Conservation (phyloP, 345 rosid genomes). For the Salix suchowensis region DNA sequence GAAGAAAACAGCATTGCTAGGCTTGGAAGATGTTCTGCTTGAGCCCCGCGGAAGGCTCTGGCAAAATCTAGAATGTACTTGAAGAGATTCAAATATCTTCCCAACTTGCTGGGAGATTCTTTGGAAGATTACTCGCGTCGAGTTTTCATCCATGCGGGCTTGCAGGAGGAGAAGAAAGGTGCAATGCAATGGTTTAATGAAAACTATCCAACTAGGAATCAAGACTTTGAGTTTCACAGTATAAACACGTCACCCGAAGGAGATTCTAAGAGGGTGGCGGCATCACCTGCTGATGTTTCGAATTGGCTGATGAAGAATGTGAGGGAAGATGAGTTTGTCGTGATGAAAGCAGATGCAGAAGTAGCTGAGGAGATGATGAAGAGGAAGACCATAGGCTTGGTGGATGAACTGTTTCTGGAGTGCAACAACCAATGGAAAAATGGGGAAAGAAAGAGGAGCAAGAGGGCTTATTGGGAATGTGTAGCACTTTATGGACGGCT, state of each 20-base stretch:
- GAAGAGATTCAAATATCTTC: constrained; percentile 31
- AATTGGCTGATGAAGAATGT: constrained; percentile 34
- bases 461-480: constrained; percentile 53
- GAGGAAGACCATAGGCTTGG: constrained; percentile 21
- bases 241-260: constrained; percentile 12
- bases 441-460: constrained; percentile 17
- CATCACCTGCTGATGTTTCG: constrained; percentile 10
- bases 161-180: constrained; percentile 10
- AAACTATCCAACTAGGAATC: constrained; percentile 33
- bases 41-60: constrained; percentile 36
- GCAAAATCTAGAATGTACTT: constrained; percentile 12
- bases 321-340: constrained; percentile 40
- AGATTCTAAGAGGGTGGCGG: neutral
- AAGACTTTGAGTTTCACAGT: constrained; percentile 27
- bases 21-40: constrained; percentile 34
- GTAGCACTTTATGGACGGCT: constrained; percentile 42
- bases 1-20: constrained; percentile 29
- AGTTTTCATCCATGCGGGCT: constrained; percentile 27
- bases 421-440: constrained; percentile 36
- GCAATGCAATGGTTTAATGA: constrained; percentile 30
- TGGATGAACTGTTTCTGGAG: constrained; percentile 43
- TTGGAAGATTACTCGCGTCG: constrained; percentile 29
- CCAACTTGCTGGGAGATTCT: constrained; percentile 35
- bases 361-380: constrained; percentile 33
- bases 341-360: constrained; percentile 47